Conservation (phyloP, 805 yeast species). For the Suhomyces sp. region DNA sequence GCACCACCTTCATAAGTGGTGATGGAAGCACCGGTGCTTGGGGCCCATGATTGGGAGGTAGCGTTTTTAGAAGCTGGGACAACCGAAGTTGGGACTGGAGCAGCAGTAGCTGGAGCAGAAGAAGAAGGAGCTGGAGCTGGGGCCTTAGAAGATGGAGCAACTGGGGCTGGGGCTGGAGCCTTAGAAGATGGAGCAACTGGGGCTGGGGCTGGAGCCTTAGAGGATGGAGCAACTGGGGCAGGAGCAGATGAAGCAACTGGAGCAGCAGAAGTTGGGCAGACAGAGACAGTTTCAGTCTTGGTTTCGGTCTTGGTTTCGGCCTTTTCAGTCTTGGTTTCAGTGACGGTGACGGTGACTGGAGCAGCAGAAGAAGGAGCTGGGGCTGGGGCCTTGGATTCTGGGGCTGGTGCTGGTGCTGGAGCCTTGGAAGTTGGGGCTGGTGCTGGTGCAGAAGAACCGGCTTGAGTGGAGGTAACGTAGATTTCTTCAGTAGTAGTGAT, state of each 20-base stretch:
- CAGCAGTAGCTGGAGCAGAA: constrained; percentile 4
- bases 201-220: constrained; percentile 5
- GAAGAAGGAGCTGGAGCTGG: neutral
- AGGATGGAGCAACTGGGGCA: constrained; percentile 2
- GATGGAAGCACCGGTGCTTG: constrained; percentile 8
- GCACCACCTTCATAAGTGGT: constrained; percentile 13
- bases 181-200: constrained; percentile 2
- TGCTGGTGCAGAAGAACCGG: constrained; percentile 1
- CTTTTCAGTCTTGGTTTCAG: neutral
- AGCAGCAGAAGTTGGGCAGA: constrained; percentile 8
- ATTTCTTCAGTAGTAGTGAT: neutral
- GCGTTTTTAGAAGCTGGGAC: neutral
- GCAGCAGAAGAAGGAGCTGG: constrained; percentile 8
- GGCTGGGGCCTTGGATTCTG: neutral
- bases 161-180: constrained; percentile 8
- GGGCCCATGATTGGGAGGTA: constrained; percentile 1
- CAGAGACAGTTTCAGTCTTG: constrained; percentile 3
- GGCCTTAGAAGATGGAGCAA: too few species aligned
- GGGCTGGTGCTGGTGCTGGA: neutral
- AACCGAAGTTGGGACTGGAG: constrained; percentile 5
- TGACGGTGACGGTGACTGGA: constrained; percentile 11
- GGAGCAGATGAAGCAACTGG: constrained; percentile 11
- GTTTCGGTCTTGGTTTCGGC: neutral
- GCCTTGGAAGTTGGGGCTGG: constrained; percentile 9
- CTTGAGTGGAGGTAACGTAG: neutral